A percentile compares a stretch with the other conserved stretches of the same genome.
Conservation (phyloP, 225 moss, liverwort and hornwort species). For the Climacium dendroides region DNA sequence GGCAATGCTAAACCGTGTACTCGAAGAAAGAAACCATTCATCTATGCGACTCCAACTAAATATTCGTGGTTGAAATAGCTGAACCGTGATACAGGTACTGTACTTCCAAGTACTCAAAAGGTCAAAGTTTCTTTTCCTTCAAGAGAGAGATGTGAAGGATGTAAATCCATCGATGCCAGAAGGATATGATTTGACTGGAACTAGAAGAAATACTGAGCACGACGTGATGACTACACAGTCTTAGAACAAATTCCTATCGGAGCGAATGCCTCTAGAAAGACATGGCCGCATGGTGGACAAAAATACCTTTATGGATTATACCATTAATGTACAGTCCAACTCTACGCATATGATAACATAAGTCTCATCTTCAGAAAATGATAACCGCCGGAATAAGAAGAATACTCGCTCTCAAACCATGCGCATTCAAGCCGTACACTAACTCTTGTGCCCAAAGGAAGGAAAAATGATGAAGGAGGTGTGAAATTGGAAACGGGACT, state of each 20-base stretch:
- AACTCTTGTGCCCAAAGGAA: background rate
- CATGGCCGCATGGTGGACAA: background rate
- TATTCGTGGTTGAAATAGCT: background rate
- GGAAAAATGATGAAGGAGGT: background rate
- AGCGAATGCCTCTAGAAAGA: background rate
- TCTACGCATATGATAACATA: background rate
- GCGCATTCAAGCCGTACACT: background rate
- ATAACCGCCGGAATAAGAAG: background rate
- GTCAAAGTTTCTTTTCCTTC: background rate
- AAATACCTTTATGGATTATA: background rate
- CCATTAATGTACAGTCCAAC: background rate
- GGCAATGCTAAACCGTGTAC: background rate
- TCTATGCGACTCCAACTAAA: background rate
- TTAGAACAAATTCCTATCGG: background rate
- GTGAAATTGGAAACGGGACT: background rate
- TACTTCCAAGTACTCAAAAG: background rate
- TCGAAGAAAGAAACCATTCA: background rate
- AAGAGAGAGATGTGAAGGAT: background rate
- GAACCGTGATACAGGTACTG: background rate
- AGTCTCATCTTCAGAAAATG: background rate
- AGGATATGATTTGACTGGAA: background rate
- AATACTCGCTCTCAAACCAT: background rate
- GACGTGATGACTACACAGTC: background rate
- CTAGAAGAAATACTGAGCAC: background rate
- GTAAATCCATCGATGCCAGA: background rate